These are phyloP conservation scores for Boletus hoseneyae DNA, from an alignment of 1,284 basidiomycete genomes.

Conservation along the genomic window DNA sequence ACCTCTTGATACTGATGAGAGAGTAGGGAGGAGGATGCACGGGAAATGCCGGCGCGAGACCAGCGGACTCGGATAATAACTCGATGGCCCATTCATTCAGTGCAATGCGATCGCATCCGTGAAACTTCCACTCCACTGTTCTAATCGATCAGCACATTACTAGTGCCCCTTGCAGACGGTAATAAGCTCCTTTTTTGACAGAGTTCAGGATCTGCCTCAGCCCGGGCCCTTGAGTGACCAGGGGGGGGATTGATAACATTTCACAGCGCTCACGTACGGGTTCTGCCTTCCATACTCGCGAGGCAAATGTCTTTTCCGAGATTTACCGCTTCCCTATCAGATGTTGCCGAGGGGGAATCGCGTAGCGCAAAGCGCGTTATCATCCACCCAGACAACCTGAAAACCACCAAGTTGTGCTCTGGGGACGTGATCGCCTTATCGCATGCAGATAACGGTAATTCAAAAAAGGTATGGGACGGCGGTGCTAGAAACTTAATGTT, in stretches of 20 bases:
- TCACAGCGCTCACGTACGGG: constrained; percentile 1
- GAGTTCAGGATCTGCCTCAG: neutral
- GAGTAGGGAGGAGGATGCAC: neutral
- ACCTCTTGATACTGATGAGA: neutral
- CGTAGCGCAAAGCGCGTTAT: constrained; percentile 63
- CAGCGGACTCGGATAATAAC: too few species aligned
- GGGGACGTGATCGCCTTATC: constrained; percentile 68
- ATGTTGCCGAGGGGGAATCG: constrained; percentile 38
- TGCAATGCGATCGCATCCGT: constrained; percentile 6
- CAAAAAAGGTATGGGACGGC: constrained; percentile 36
- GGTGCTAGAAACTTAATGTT: constrained; percentile 18
- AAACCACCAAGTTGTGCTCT: constrained; percentile 58
- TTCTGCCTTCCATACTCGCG: neutral
- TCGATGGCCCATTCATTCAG: too few species aligned
- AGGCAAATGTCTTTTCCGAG: constrained; percentile 37
- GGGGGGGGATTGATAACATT: neutral
- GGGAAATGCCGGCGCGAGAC: constrained; percentile 20
- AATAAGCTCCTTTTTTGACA: constrained; percentile 5
- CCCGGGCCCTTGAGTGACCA: too few species aligned
- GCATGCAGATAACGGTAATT: constrained; percentile 33
- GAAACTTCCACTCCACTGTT: constrained; percentile 2
- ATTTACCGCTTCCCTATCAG: constrained; percentile 44
- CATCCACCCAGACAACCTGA: constrained; percentile 63
- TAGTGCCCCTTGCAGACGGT: neutral
- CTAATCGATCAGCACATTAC: constrained; percentile 7